Evolutionary conservation across 2,329 filamentous ascomycete species (phyloP).

Genomic region (Capronia epimyces): DNA sequence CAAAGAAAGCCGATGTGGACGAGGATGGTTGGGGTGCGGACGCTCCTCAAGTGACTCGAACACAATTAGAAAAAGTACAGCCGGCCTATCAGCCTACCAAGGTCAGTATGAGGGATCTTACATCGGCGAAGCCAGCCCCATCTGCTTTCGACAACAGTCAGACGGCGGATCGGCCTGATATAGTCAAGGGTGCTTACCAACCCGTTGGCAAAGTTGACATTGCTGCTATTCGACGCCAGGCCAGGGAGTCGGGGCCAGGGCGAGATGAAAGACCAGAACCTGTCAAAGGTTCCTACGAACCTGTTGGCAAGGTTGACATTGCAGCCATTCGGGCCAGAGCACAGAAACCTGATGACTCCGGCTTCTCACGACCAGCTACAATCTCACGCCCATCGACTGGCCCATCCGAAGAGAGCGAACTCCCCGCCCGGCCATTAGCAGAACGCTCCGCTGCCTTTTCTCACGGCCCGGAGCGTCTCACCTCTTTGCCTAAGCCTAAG

Average conservation of each 20-base stretch:
- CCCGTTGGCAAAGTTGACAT: slow-evolving; percentile 98
- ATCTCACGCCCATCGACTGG: slow-evolving; percentile 43
- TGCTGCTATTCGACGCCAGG: slow-evolving; percentile 72
- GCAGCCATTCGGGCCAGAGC: slow-evolving; percentile 82
- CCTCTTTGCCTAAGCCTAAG: slow-evolving; percentile 87
- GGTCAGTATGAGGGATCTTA: slow-evolving; percentile 85
- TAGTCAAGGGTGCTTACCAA: slow-evolving; percentile 83
- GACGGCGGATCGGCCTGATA: slow-evolving; percentile 50
- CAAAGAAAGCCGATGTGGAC: slow-evolving; percentile 54
- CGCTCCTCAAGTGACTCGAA: slow-evolving; percentile 82
- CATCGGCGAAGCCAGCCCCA: slow-evolving; percentile 61
- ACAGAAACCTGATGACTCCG: slow-evolving; percentile 53
- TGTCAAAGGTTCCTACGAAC: slow-evolving; percentile 91
- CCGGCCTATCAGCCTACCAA: slow-evolving; percentile 92
- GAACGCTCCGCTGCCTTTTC: slow-evolving; percentile 71
- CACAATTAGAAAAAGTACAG: slow-evolving; percentile 83
- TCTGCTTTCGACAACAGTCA: slow-evolving; percentile 53
- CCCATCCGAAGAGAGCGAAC: slow-evolving; percentile 43
- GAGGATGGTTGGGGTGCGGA: slow-evolving; percentile 92
- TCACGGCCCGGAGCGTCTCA: slow-evolving; percentile 68
- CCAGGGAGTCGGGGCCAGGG: slow-evolving; percentile 53
- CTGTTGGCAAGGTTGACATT: slow-evolving; percentile 94
- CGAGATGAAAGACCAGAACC: slow-evolving; percentile 73
- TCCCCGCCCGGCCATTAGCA: slow-evolving; percentile 59
- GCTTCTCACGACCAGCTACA: slow-evolving; percentile 31